Evolutionary conservation across 352 stramenopile species (phyloP).

Genomic region (Globisporangium okanoganense): DNA sequence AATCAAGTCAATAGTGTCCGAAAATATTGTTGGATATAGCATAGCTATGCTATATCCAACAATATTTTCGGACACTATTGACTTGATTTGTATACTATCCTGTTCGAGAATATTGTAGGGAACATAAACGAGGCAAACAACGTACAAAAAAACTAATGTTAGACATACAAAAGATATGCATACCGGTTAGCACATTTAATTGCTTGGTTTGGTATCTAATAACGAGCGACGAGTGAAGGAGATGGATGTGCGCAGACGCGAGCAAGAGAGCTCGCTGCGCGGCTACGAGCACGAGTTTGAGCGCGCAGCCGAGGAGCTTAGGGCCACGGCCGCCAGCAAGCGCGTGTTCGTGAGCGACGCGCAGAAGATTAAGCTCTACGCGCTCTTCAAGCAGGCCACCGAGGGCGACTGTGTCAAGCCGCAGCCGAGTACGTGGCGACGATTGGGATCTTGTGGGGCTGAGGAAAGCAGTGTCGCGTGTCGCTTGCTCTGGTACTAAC

Average conservation of each 20-base stretch:
- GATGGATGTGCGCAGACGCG: conserved; percentile 17
- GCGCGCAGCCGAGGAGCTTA: conserved; percentile 43
- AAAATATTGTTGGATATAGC: no score
- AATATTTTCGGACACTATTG: no score
- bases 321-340: conserved; percentile 18
- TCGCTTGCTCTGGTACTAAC: background rate
- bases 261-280: conserved; percentile 44
- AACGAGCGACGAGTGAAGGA: no score
- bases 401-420: conserved; percentile 51
- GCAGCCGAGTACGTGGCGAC: conserved; percentile 36
- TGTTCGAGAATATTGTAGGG: no score
- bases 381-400: conserved; percentile 77
- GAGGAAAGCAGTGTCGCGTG: background rate
- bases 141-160: no score
- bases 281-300: conserved; percentile 44
- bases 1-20: no score
- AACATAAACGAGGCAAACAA: no score
- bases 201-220: no score
- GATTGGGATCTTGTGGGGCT: background rate
- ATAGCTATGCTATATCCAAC: no score
- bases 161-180: no score
- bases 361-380: conserved; percentile 77
- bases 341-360: conserved; percentile 43
- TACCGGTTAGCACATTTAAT: no score
- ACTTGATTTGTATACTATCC: no score